These are phyloP conservation scores for Diaporthe caulivora DNA, from an alignment of 2,329 filamentous ascomycete genomes.

Conservation along the genomic window DNA sequence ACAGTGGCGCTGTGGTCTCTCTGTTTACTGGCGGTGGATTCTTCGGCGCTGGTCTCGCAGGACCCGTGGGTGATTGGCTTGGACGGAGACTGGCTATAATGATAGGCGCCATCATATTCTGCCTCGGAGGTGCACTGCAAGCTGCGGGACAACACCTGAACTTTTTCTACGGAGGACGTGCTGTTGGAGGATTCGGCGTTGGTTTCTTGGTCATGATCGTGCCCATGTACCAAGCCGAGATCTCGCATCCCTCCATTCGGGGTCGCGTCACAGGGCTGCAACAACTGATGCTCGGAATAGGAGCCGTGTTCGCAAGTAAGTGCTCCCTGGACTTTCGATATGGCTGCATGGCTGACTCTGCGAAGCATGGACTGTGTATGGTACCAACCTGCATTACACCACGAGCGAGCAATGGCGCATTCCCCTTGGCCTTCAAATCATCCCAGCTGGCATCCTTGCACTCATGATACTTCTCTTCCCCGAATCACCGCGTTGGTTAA, in stretches of 20 bases:
- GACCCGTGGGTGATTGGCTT: slow-evolving; percentile 4
- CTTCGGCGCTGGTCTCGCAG: background rate
- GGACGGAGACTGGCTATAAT: slow-evolving; percentile 10
- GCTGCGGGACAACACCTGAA: slow-evolving; percentile 4
- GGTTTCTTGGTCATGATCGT: slow-evolving; percentile 24
- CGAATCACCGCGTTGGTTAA: slow-evolving; percentile 30
- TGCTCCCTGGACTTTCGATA: background rate
- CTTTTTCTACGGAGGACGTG: background rate
- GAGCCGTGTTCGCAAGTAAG: slow-evolving; percentile 1
- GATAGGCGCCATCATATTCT: slow-evolving; percentile 5
- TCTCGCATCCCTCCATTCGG: background rate
- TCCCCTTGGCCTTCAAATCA: slow-evolving; percentile 34
- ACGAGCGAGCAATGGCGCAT: slow-evolving; percentile 28
- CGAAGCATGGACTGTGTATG: slow-evolving; percentile 19
- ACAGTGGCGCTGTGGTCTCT: slow-evolving; percentile 12
- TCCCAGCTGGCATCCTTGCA: slow-evolving; percentile 19
- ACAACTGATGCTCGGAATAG: slow-evolving; percentile 12
- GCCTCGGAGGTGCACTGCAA: slow-evolving; percentile 4
- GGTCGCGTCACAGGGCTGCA: background rate
- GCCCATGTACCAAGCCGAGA: slow-evolving; percentile 18
- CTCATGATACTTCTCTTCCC: slow-evolving; percentile 30
- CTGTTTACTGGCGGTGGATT: slow-evolving; percentile 14
- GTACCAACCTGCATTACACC: background rate
- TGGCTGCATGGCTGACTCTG: background rate
- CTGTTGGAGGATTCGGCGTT: background rate